Base-by-base conservation (phyloP, 495 filamentous ascomycete species). In the Neurospora sp. region DNA sequence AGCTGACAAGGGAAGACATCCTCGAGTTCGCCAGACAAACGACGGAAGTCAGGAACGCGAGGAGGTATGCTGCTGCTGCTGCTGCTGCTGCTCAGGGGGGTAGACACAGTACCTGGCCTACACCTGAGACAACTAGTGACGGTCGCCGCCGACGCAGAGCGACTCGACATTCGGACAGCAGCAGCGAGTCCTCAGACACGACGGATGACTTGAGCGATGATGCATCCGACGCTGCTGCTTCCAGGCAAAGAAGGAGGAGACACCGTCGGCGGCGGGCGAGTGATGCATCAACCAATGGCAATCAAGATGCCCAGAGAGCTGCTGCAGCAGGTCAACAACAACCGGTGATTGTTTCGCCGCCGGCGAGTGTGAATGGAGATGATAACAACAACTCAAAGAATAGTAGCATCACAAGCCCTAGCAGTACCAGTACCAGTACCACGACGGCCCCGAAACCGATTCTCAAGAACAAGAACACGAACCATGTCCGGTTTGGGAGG, bases 1-100 rank as follows among this genome's bases (percentile, higher is more conserved):
- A 89, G 38, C 78, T 93, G 59, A 84, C 85, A 1, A 84, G 83
- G 20, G 86, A 89, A 44, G 84, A 93, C 40, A 89, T 93, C 72
- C 82, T 87, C 71, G 85, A 88, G 44, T 86, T 87, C 66, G 89
- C 90, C 0, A 81, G 83, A 46, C 81, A 83, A 70, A 91, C 89
- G 35, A 79, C 83, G 6, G 85, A 88, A 72, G 84, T 90, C 35
- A 85, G 91, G 79, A 85, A 78, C 76, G 81, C 79, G 9, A 78
- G 81, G 39, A 69, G 70, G 18, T 70, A 73, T 8, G 54, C 72
- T 16, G 42, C 23, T 10, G 42, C 72, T 27, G 35, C 23, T 10
- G 42, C 72, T 27, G 35, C 31, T 35, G 31, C 35, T 35, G 35
- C 35, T 35, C 35, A 35, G 35, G 35, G 35, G 20, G 18, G 44